These are phyloP conservation scores for Coemansia sp. DNA, from an alignment of 192 early-diverging fungal species.

Conservation along the genomic window DNA sequence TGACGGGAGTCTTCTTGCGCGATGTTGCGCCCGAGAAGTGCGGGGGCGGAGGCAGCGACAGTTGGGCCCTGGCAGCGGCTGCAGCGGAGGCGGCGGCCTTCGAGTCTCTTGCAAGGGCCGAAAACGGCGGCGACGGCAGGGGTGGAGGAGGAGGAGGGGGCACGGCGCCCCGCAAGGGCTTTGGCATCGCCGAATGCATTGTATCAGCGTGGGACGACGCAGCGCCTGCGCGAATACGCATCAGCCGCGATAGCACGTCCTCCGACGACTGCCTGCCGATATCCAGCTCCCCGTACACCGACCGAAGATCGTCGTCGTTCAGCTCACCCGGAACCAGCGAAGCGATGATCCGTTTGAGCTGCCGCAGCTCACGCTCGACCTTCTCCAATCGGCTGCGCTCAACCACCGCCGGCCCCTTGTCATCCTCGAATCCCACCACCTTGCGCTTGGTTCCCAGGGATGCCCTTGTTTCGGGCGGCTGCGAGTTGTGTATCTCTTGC, in stretches of 20 bases:
- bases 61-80: slow-evolving; percentile 3
- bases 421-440: not conserved
- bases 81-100: not conserved
- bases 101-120: slow-evolving; percentile 1
- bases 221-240: slow-evolving; percentile 27
- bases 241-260: slow-evolving; percentile 33
- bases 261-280: slow-evolving; percentile 28
- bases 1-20: not conserved
- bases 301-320: slow-evolving; percentile 52
- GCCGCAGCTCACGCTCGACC: slow-evolving; percentile 50
- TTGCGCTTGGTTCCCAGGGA: not conserved
- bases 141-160: slow-evolving; percentile 5
- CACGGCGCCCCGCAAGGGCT: slow-evolving; percentile 1
- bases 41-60: not conserved
- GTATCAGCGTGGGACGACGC: not conserved
- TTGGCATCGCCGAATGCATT: not conserved
- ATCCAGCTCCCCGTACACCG: slow-evolving; percentile 49
- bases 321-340: slow-evolving; percentile 47
- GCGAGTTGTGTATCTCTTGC: not conserved
- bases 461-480: not conserved
- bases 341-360: slow-evolving; percentile 51
- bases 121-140: slow-evolving; percentile 14
- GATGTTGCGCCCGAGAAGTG: not conserved
- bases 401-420: slow-evolving; percentile 11
- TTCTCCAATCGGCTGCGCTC: slow-evolving; percentile 44